phyloP scores from a whole-genome alignment of 2,329 filamentous ascomycete genomes.

The Raffaelea ambrosiae region DNA sequence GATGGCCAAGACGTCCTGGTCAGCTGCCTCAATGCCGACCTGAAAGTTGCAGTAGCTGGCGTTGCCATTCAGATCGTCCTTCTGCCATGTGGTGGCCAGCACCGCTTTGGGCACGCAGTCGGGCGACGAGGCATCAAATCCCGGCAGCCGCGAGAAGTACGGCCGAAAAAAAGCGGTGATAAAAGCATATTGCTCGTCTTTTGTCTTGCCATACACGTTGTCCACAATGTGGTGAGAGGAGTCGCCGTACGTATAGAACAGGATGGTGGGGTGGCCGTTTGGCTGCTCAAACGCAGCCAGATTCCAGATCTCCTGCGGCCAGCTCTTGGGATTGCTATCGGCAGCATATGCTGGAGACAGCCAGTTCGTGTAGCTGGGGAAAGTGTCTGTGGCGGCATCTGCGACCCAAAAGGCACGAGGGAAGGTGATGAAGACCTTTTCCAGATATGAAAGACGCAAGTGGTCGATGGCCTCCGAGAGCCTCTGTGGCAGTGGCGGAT shows the following conservation, averaged over 20 bases:
- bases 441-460: no score
- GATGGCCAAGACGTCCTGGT: conserved; percentile 45
- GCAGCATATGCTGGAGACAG: conserved; percentile 2
- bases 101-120: conserved; percentile 45
- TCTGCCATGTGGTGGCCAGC: conserved; percentile 56
- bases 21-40: conserved; percentile 29
- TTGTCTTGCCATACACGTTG: conserved; percentile 1
- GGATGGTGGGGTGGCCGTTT: conserved; percentile 43
- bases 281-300: conserved; percentile 3
- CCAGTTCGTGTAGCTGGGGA: no score
- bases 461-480: no score
- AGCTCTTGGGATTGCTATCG: conserved; percentile 5
- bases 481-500: no score
- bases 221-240: conserved; percentile 24
- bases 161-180: conserved; percentile 42
- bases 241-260: conserved; percentile 50
- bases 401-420: no score
- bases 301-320: conserved; percentile 8
- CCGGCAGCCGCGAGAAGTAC: conserved; percentile 54
- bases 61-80: conserved; percentile 56
- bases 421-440: no score
- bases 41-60: conserved; percentile 65
- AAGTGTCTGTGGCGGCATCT: no score
- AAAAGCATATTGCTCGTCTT: conserved; percentile 15
- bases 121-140: conserved; percentile 34